Percentiles rank a stretch among this genome's conserved stretches.
phyloP scores from a whole-genome alignment of 257 asterid species.

The Solanum gracilifrons region DNA sequence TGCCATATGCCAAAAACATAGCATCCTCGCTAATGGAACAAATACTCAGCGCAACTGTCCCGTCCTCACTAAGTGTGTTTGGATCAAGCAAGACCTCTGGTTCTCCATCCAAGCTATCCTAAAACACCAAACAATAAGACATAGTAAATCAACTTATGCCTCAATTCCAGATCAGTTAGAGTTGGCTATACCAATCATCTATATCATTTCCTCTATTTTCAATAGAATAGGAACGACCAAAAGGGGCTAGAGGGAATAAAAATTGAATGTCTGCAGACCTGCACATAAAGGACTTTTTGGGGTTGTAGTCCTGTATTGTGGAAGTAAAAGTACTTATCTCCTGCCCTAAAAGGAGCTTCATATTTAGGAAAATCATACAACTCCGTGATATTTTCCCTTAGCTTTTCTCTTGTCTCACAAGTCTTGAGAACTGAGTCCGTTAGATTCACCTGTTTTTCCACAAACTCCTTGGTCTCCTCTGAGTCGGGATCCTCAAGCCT shows the following conservation, averaged over 20 bases:
- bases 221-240: neutral
- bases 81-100: slow-evolving; percentile 90
- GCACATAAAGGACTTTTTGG: slow-evolving; percentile 73
- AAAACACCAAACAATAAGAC: neutral
- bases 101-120: slow-evolving; percentile 71
- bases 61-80: slow-evolving; percentile 71
- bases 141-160: neutral
- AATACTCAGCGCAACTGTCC: slow-evolving; percentile 61
- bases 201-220: neutral
- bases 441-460: slow-evolving; percentile 58
- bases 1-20: slow-evolving; percentile 68
- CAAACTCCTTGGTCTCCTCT: slow-evolving; percentile 72
- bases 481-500: slow-evolving; percentile 99
- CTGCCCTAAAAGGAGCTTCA: slow-evolving; percentile 83
- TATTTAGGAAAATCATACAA: slow-evolving; percentile 71
- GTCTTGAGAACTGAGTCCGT: slow-evolving; percentile 61
- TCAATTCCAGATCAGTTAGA: neutral
- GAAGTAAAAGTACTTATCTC: slow-evolving; percentile 74
- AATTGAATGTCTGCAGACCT: slow-evolving; percentile 30
- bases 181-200: neutral
- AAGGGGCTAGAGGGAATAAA: neutral
- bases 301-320: slow-evolving; percentile 96
- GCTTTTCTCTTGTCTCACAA: slow-evolving; percentile 71
- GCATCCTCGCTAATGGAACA: slow-evolving; percentile 81
- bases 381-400: slow-evolving; percentile 47